phyloP scores from a whole-genome alignment of 352 stramenopile species.

The Phytophthora constricta region DNA sequence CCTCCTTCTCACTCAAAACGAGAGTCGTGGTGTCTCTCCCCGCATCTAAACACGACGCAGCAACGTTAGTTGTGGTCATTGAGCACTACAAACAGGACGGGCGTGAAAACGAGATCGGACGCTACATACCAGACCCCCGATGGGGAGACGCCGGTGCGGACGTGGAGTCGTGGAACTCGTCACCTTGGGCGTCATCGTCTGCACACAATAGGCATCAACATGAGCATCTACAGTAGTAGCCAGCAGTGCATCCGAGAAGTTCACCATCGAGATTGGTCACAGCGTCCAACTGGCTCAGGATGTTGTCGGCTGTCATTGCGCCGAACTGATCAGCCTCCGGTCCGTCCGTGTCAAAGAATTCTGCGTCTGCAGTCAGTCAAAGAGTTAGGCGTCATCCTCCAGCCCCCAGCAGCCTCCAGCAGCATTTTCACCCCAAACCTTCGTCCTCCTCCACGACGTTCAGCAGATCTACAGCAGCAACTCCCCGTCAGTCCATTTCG shows the following conservation, averaged over 20 bases:
- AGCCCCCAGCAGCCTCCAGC: background rate
- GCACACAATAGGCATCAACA: background rate
- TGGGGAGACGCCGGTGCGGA: constrained; percentile 14
- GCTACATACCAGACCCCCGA: constrained; percentile 11
- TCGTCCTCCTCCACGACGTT: constrained; percentile 34
- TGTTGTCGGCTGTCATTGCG: constrained; percentile 37
- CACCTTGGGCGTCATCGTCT: constrained; percentile 24
- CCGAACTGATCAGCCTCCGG: constrained; percentile 6
- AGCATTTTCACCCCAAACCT: constrained; percentile 19
- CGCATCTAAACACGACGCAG: constrained; percentile 7
- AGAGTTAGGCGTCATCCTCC: background rate
- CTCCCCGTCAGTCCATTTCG: background rate
- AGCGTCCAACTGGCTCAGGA: constrained; percentile 46
- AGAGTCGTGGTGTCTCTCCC: background rate
- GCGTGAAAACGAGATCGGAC: background rate
- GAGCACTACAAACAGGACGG: background rate
- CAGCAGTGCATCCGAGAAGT: background rate
- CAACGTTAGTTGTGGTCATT: background rate
- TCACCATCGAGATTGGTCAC: constrained; percentile 40
- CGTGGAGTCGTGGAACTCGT: constrained; percentile 31
- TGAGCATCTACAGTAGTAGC: background rate
- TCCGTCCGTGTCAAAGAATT: constrained; percentile 32
- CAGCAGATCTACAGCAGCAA: constrained; percentile 33
- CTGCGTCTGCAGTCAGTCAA: constrained; percentile 22
- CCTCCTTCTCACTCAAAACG: background rate